phyloP scores from a whole-genome alignment of 1,139 yeast species.

The Hemisphaericaspora xylanilytica region DNA sequence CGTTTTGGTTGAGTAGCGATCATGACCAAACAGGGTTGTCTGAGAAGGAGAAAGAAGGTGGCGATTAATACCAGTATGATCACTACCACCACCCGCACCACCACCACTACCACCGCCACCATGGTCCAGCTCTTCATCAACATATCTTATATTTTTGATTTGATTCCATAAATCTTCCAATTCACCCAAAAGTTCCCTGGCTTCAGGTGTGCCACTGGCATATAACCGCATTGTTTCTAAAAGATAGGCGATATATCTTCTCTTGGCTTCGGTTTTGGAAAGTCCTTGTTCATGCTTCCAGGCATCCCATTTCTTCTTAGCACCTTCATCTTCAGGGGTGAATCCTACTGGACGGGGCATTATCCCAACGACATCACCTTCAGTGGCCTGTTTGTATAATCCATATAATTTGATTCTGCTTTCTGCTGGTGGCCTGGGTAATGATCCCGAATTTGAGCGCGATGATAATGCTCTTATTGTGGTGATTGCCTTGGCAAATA shows the following conservation, averaged over 20 bases:
- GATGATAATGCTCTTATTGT: conserved; percentile 74
- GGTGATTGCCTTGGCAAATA: conserved; percentile 75
- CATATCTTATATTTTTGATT: conserved; percentile 52
- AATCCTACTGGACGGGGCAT: conserved; percentile 65
- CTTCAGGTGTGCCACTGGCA: conserved; percentile 67
- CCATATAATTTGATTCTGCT: conserved; percentile 72
- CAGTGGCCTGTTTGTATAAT: conserved; percentile 83
- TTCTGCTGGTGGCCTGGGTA: conserved; percentile 80
- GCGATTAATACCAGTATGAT: too few species aligned
- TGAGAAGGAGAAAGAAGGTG: too few species aligned
- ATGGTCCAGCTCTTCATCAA: conserved; percentile 28
- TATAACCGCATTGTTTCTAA: conserved; percentile 72
- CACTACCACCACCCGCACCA: too few species aligned
- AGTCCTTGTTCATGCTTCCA: conserved; percentile 79
- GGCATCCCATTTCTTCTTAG: conserved; percentile 78
- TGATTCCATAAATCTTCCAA: conserved; percentile 75
- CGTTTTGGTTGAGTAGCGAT: conserved; percentile 35
- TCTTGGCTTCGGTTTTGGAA: conserved; percentile 70
- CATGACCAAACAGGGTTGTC: conserved; percentile 45
- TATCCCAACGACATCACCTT: conserved; percentile 72
- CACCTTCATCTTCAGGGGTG: conserved; percentile 62
- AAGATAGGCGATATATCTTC: conserved; percentile 62
- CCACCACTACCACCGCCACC: too few species aligned
- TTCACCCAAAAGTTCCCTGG: conserved; percentile 63
- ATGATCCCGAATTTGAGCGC: conserved; percentile 62